phyloP scores from a whole-genome alignment of 257 asterid species.

The Ehretia macrophylla region DNA sequence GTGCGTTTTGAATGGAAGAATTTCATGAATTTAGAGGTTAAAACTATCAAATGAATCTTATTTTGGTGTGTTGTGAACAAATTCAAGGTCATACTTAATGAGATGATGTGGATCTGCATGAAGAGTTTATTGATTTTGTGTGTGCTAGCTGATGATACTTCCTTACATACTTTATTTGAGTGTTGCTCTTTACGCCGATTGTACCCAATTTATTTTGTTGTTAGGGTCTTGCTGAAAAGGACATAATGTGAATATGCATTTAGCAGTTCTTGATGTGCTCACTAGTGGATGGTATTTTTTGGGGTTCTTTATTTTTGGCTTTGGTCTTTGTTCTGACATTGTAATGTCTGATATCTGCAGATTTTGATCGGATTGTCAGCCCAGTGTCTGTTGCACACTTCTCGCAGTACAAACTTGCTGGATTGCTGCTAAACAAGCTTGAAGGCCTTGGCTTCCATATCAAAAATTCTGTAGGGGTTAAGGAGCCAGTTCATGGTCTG shows the following conservation, averaged over 20 bases:
- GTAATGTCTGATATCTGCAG: conserved; percentile 40
- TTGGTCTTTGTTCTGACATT: not conserved
- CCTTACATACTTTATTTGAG: not conserved
- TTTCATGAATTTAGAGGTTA: not conserved
- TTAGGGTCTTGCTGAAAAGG: not conserved
- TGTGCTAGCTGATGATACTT: not conserved
- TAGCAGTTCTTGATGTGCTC: not conserved
- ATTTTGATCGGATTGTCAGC: conserved; percentile 72
- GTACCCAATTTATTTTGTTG: not conserved
- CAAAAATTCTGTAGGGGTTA: conserved; percentile 20
- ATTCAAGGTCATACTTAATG: too few species aligned
- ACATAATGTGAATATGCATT: not conserved
- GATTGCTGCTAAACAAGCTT: conserved; percentile 59
- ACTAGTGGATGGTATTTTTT: not conserved
- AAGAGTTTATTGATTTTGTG: not conserved
- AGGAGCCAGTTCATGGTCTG: conserved; percentile 21
- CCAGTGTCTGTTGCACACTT: conserved; percentile 95
- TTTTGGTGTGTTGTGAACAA: not conserved
- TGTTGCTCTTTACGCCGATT: not conserved
- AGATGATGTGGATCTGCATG: too few species aligned
- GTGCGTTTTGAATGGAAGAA: not conserved
- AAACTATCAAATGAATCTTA: not conserved
- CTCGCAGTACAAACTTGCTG: conserved; percentile 82
- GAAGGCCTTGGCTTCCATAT: conserved; percentile 49
- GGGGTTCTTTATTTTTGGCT: not conserved